These are phyloP conservation scores for Pyrrhoderma lamaoense DNA, from an alignment of 1,284 basidiomycete genomes.

Conservation along the genomic window DNA sequence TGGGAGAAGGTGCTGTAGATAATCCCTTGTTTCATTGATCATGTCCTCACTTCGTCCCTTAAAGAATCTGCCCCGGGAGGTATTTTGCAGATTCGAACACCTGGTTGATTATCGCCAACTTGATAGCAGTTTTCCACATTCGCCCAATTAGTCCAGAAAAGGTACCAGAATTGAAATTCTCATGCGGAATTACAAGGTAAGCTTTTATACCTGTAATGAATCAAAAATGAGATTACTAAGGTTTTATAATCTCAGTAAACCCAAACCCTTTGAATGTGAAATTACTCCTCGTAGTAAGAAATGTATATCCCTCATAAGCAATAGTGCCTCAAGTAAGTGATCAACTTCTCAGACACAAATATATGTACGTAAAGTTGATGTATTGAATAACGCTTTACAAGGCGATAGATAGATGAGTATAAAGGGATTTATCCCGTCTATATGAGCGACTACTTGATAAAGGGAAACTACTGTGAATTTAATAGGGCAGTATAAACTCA, in stretches of 20 bases:
- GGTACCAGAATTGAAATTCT: constrained; percentile 8
- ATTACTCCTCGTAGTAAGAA: constrained; percentile 9
- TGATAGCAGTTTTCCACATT: constrained; percentile 22
- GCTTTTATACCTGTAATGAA: not conserved
- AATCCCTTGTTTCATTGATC: too few relatives aligned
- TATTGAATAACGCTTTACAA: too few relatives aligned
- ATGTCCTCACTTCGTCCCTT: too few relatives aligned
- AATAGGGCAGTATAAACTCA: too few relatives aligned
- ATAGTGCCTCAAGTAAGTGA: not conserved
- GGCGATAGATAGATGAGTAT: too few relatives aligned
- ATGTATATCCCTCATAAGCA: not conserved
- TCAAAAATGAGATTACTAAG: not conserved
- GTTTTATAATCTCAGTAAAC: constrained; percentile 7
- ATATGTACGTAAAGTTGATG: too few relatives aligned
- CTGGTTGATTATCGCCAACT: constrained; percentile 20
- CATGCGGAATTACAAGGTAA: constrained; percentile 9
- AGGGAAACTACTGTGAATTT: too few relatives aligned
- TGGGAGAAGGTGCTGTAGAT: constrained; percentile 9
- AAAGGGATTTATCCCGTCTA: too few relatives aligned
- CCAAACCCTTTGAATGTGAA: constrained; percentile 5
- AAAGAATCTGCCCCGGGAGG: constrained; percentile 21
- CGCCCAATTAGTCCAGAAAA: constrained; percentile 3
- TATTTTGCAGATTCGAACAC: constrained; percentile 18
- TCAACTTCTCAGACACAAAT: not conserved
- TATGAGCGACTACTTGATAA: too few relatives aligned